Base-by-base conservation (phyloP, 192 early-diverging fungal species). In the Entomortierella parvispora region DNA sequence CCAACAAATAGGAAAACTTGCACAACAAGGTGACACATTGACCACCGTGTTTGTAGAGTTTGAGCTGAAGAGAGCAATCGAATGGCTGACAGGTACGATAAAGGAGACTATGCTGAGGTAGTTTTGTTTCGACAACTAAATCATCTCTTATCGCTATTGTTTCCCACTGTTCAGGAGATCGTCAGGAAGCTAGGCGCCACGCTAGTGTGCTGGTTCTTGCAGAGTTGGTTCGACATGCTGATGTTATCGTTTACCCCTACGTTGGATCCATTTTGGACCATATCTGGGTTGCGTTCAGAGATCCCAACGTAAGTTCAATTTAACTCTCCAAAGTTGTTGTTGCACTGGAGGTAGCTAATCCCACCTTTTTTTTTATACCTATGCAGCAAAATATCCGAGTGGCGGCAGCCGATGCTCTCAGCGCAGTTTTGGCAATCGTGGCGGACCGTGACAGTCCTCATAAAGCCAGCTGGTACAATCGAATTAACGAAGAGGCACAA, bases 41-140 rank as follows among this genome's bases (percentile, higher is more conserved):
- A 92, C 91, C 0, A 87, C 93, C 7, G 93, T 94, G 64, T 89
- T 93, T 55, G 94, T 94, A 10, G 93, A 94, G 58, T 90, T 91
- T 63, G 91, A 95, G 71, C 90, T 94, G 14, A 91, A 93, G 68
- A 81, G 92, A 52, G 93, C 93, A 4, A 63, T 95, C 58, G 94
- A 95, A 76, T 94, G 91, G 91, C 80, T 95, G 47, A 92, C 93
- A 81, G 91, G 91, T 91, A 84, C n/a, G 28, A 32, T 22, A 11
- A 17, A 17, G 15, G 15, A 17, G 26, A 22, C 7, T 12, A 0
- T 50, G n/a, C 23, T 0, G 33, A 17, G 3, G n/a, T 34, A 45
- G 33, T 46, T 0, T 52, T 7, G 6, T 40, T 50, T 40, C 6
- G 28, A 9, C n/a, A 40, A 10, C 12, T 46, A 5, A 25, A 23